A percentile compares a stretch with the other conserved stretches of the same genome.
phyloP scores from a whole-genome alignment of 345 rosid species.

The Arabis hirsuta region DNA sequence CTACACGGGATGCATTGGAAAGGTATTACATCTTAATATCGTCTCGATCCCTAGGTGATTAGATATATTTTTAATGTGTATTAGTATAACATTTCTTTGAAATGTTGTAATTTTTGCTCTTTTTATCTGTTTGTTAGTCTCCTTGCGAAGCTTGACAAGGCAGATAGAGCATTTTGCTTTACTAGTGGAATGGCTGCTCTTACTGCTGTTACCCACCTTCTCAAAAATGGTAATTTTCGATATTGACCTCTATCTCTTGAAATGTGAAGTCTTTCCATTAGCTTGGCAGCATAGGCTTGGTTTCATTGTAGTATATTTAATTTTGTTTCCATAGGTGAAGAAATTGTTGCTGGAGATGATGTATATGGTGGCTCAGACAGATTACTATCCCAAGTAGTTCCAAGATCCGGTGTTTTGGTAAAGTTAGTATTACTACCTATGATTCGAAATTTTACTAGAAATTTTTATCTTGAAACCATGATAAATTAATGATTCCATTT shows the following conservation, averaged over 20 bases:
- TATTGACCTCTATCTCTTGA: background rate
- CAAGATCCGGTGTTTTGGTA: slow-evolving; percentile 72
- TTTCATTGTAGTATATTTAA: slow-evolving; percentile 9
- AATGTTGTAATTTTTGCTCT: background rate
- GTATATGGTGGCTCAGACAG: slow-evolving; percentile 95
- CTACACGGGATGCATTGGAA: slow-evolving; percentile 86
- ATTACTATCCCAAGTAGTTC: slow-evolving; percentile 80
- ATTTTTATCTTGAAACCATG: slow-evolving; percentile 17
- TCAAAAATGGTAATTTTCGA: slow-evolving; percentile 58
- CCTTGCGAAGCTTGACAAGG: slow-evolving; percentile 93
- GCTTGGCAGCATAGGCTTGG: background rate
- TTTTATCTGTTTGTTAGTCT: slow-evolving; percentile 53
- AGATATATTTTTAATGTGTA: slow-evolving; percentile 15
- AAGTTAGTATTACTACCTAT: slow-evolving; percentile 60
- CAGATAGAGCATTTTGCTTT: slow-evolving; percentile 94
- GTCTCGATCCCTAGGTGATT: slow-evolving; percentile 1
- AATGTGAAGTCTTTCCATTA: background rate
- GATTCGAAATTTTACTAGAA: background rate
- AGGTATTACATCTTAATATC: slow-evolving; percentile 48
- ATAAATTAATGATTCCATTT: slow-evolving; percentile 16
- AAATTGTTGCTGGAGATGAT: slow-evolving; percentile 95
- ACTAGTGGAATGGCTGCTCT: slow-evolving; percentile 99
- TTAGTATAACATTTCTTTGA: slow-evolving; percentile 6
- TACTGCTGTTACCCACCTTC: slow-evolving; percentile 74
- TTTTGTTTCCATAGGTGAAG: slow-evolving; percentile 58